Evolutionary conservation across 1,139 yeast species (phyloP).

Genomic region (Debaryomycetaceae sp.): DNA sequence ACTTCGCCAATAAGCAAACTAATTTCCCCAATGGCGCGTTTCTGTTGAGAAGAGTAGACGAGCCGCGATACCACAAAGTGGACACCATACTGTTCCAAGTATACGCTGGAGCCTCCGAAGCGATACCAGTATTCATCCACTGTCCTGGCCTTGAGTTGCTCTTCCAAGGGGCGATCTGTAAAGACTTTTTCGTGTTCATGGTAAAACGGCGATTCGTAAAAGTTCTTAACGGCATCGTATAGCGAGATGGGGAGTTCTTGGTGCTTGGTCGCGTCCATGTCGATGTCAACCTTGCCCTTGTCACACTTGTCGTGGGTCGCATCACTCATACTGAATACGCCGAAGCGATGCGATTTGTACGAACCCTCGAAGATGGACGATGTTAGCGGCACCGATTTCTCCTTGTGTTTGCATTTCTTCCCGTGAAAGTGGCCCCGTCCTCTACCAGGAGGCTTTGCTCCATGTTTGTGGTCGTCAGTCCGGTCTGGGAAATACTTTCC

Average conservation of each 20-base stretch:
- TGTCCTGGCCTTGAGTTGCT: conserved; percentile 14
- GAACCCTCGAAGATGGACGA: not conserved
- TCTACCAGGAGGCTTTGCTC: too few species aligned
- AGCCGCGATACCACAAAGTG: conserved; percentile 27
- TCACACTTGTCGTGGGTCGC: not conserved
- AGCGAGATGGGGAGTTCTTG: not conserved
- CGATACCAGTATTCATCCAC: conserved; percentile 25
- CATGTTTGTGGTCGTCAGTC: too few species aligned
- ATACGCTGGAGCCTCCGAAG: conserved; percentile 29
- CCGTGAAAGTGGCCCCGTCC: too few species aligned
- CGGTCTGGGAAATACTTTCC: not conserved
- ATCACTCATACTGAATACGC: not conserved
- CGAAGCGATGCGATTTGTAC: not conserved
- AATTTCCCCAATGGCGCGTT: conserved; percentile 23
- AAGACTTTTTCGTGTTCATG: not conserved
- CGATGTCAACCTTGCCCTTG: not conserved
- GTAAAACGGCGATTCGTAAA: not conserved
- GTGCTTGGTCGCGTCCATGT: not conserved
- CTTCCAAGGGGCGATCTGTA: conserved; percentile 1
- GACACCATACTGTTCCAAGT: conserved; percentile 30
- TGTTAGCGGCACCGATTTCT: not conserved
- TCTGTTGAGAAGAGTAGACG: conserved; percentile 19
- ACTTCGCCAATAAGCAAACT: conserved; percentile 28
- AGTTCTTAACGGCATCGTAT: not conserved
- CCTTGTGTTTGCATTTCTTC: too few species aligned